Evolutionary conservation across 2,329 filamentous ascomycete genomes (phyloP), one percentile per base, ranked within the genome.

Genomic region (Graphilbum sp.): DNA sequence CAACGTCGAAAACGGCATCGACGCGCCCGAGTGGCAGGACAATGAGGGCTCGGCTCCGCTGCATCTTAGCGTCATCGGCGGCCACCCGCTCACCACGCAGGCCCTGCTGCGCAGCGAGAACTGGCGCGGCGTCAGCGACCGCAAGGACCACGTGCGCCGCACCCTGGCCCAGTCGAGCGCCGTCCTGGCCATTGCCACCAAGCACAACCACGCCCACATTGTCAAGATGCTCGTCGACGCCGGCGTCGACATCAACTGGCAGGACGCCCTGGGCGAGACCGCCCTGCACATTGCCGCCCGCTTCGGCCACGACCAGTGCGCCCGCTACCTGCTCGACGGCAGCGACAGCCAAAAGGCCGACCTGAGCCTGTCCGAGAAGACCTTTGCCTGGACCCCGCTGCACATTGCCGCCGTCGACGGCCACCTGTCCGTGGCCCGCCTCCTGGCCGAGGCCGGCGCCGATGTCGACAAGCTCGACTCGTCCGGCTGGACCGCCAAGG

Each of bases 391-490:
- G 88, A 95, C 90, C 1, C 84, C 90, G n/a, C 64, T 98, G 12
- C 90, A 94, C 52, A 80, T 94, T 45, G 84, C 88, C 10, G 83
- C 81, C 38, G 88, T 96, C 3, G 87, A 98, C 51, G 88, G 88
- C 0, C 79, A 86, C 46, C 57, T 85, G 11, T 59, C 68, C 0
- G 73, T 94, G 31, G 82, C 82, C 1, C 69, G 86, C 50, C 64
- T 90, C 19, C 66, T 98, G 5, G 70, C 93, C 31, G 71, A 79
- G 35, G 79, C 80, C 18, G 84, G 84, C 2, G 84, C 85, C 0
- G 74, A 92, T 42, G 60, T 85, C 3, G 75, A 78, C 40, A 76
- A 72, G 41, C 62, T 67, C 6, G 90, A 98, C 55, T 80, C 79
- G 1, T 95, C 86, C 33, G 88, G 88, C 9, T 98, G 90, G 90